Conservation (phyloP, 2,329 filamentous ascomycete genomes). For the Alternaria ventricosa region DNA sequence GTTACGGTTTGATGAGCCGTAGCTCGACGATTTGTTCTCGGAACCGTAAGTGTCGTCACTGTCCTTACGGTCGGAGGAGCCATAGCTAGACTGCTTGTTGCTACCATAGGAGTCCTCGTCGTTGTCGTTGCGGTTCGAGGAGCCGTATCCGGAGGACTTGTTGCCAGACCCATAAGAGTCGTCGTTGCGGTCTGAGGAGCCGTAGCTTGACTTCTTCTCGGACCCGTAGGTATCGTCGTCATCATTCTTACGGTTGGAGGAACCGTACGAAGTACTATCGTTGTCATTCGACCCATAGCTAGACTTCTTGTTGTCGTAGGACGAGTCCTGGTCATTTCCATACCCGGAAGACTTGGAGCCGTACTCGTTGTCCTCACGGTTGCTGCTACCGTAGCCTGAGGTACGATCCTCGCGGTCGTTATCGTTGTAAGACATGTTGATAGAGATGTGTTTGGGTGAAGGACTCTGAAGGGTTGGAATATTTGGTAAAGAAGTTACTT, state of each 20-base stretch:
- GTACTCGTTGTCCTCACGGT: conserved; percentile 8
- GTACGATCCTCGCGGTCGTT: conserved; percentile 8
- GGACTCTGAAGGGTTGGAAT: not conserved
- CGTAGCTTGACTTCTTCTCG: conserved; percentile 6
- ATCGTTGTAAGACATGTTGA: conserved; percentile 16
- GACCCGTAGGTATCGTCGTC: conserved; percentile 11
- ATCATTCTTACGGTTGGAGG: conserved; percentile 1
- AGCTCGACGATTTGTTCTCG: conserved; percentile 11
- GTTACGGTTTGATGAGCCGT: conserved; percentile 1
- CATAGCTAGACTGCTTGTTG: conserved; percentile 13
- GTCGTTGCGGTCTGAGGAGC: conserved; percentile 5
- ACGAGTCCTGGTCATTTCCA: conserved; percentile 12
- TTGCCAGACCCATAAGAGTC: conserved; percentile 16
- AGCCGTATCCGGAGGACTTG: conserved; percentile 10
- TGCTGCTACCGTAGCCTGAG: conserved; percentile 10
- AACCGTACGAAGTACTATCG: not conserved
- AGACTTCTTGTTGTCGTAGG: conserved; percentile 1
- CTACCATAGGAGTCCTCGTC: conserved; percentile 6
- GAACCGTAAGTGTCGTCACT: conserved; percentile 8
- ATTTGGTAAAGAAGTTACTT: not conserved
- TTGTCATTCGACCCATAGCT: conserved; percentile 12
- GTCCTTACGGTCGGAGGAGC: not conserved
- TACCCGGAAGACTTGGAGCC: conserved; percentile 10
- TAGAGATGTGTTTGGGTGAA: not conserved
- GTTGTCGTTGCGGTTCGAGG: conserved; percentile 4